A percentile compares a stretch with the other conserved stretches of the same genome.
These are phyloP conservation scores for Stephania yunnanensis DNA, from an alignment of 164 flowering plant genomes.

Conservation along the genomic window DNA sequence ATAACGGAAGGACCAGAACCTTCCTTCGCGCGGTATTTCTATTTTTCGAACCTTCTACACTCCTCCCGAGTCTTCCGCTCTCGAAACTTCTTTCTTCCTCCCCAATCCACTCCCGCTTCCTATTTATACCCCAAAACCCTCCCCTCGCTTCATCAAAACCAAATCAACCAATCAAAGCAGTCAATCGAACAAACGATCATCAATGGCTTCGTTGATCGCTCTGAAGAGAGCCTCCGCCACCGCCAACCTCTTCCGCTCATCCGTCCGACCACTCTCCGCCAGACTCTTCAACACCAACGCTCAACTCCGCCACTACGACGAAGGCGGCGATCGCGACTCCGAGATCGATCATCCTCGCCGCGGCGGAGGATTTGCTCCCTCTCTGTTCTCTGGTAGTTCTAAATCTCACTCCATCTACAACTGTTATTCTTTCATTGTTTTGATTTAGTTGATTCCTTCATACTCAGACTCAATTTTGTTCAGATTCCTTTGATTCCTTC, in stretches of 20 bases:
- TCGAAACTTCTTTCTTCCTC: not conserved
- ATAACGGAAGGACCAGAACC: no score
- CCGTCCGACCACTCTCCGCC: slow-evolving; percentile 17
- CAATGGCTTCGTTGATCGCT: slow-evolving; percentile 36
- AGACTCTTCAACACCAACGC: slow-evolving; percentile 33
- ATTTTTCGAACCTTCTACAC: not conserved
- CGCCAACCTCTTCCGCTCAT: slow-evolving; percentile 19
- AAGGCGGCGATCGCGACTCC: slow-evolving; percentile 15
- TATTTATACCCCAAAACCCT: not conserved
- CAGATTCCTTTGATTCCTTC: not conserved
- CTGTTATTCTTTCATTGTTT: no score
- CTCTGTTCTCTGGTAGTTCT: slow-evolving; percentile 41
- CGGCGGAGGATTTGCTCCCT: slow-evolving; percentile 14
- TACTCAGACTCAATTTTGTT: not conserved
- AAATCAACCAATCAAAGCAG: no score
- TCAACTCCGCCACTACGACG: slow-evolving; percentile 17
- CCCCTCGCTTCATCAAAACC: not conserved
- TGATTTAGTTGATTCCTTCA: not conserved
- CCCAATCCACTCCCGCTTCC: not conserved
- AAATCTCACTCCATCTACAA: not conserved
- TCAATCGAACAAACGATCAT: no score
- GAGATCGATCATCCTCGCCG: slow-evolving; percentile 20
- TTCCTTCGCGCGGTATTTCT: not conserved
- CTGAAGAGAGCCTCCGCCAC: slow-evolving; percentile 24
- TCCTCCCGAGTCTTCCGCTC: not conserved